phyloP scores from a whole-genome alignment of 1,284 basidiomycete genomes.

The Omphalotus olearius region DNA sequence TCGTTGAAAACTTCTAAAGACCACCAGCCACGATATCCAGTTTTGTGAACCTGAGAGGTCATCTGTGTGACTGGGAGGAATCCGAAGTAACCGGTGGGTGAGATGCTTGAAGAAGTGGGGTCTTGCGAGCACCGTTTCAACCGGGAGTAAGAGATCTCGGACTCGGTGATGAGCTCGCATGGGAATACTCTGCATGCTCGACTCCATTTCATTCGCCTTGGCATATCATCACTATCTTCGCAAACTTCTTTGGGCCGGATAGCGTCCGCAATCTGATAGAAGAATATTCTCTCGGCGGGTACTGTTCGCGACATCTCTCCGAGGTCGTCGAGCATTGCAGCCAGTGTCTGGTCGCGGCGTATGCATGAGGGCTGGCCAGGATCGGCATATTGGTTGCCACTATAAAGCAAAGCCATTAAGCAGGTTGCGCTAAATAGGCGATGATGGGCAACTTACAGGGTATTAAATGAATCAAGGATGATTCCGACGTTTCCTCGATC shows the following conservation, averaged over 20 bases:
- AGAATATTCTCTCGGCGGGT: constrained; percentile 21
- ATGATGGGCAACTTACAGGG: constrained; percentile 10
- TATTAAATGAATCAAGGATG: constrained; percentile 23
- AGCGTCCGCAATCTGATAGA: constrained; percentile 22
- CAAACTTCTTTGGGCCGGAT: constrained; percentile 14
- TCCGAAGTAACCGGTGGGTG: constrained; percentile 12
- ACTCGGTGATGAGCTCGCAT: constrained; percentile 15
- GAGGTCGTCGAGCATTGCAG: constrained; percentile 18
- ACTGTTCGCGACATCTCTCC: constrained; percentile 17
- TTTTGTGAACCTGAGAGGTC: constrained; percentile 17
- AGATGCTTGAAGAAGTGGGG: background rate
- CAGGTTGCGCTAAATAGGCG: constrained; percentile 8
- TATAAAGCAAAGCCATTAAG: too few relatives aligned
- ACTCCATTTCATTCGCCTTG: constrained; percentile 21
- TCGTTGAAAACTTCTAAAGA: constrained; percentile 22
- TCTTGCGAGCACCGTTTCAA: constrained; percentile 9
- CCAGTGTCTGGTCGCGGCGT: constrained; percentile 11
- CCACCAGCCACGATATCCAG: constrained; percentile 23
- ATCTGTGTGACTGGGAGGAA: constrained; percentile 21
- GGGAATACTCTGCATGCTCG: constrained; percentile 21
- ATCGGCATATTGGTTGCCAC: constrained; percentile 25
- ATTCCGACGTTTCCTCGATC: constrained; percentile 22
- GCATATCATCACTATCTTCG: constrained; percentile 14
- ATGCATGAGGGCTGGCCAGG: constrained; percentile 17
- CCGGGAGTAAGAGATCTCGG: background rate